phyloP scores from a whole-genome alignment of 352 stramenopile species.

The Globisporangium recalcitrans region DNA sequence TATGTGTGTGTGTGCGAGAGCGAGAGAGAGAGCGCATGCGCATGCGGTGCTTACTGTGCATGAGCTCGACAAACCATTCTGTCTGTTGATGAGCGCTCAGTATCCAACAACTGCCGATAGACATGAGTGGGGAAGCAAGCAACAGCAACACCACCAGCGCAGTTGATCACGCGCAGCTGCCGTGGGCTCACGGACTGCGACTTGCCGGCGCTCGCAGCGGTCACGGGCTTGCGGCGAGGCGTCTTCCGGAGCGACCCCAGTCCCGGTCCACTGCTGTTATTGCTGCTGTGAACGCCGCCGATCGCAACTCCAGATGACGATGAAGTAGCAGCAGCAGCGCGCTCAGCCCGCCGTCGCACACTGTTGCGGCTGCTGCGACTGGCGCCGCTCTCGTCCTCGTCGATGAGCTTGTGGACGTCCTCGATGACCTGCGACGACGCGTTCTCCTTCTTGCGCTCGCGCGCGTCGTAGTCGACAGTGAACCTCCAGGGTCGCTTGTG shows the following conservation, averaged over 20 bases:
- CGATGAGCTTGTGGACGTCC: conserved; percentile 40
- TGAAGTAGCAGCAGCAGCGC: conserved; percentile 11
- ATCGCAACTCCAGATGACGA: not conserved
- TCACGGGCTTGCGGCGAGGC: conserved; percentile 43
- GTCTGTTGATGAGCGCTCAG: not conserved
- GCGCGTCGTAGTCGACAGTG: conserved; percentile 63
- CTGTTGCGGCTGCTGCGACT: conserved; percentile 9
- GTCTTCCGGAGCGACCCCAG: conserved; percentile 37
- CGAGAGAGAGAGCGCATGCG: too few species aligned
- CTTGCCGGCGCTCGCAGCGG: conserved; percentile 32
- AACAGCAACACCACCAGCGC: too few species aligned
- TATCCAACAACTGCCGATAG: not conserved
- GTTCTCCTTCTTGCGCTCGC: conserved; percentile 61
- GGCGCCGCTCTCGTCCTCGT: conserved; percentile 12
- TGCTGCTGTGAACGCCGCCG: not conserved
- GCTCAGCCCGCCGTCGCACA: conserved; percentile 18
- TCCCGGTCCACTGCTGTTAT: not conserved
- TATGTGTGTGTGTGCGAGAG: too few species aligned
- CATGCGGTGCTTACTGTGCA: too few species aligned
- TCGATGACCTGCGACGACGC: conserved; percentile 52
- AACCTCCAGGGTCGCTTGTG: conserved; percentile 55
- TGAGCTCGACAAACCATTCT: too few species aligned
- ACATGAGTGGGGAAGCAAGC: not conserved
- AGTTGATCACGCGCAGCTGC: conserved; percentile 26
- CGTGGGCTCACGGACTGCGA: conserved; percentile 38